Base-by-base conservation (phyloP, 2,329 filamentous ascomycete species). In the Penicillium sp. region DNA sequence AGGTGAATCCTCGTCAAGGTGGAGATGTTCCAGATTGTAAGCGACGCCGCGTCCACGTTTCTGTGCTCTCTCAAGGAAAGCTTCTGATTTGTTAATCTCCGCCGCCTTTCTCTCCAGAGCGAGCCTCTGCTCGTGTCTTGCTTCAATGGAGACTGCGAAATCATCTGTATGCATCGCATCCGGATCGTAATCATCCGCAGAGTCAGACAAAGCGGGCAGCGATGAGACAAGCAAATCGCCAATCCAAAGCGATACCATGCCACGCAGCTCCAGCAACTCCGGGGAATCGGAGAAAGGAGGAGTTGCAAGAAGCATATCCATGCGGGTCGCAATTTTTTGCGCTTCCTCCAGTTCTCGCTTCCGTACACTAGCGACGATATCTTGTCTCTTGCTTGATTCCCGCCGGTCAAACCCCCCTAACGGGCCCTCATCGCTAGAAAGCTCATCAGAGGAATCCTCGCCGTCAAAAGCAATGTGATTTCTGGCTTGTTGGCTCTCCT, bases 161-260 rank as follows among this genome's bases (percentile, higher is more conserved):
- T 69, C 68, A 26, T 73, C 69, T 14, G 53, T 63, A 37, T 57
- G 54, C 60, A 65, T 65, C 8, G 55, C 51, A 46, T 69, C 68
- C 11, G 62, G 60, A 6, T 67, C 54, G 14, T 65, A 58, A 33
- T 65, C 58, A 22, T 43, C 35, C n/a, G 38, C n/a, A 54, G 25
- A 42, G 2, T 57, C 58, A 6, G 66, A 58, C 6, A 59, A 64
- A 25, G 70, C 66, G 22, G 66, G 67, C 13, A 79, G 56, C 5
- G 74, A 77, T 3, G 71, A 75, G 7, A 78, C 56, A 37, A 74
- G 69, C 33, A 97, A 77, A 73, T 96, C 91, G 6, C 84, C 89
- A 16, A 92, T 81, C 82, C 91, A 96, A 16, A 95, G 79, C 0
- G 87, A 85, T 6, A 93, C 78, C 84, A 92, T 91, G 8, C 85